Conservation (phyloP, 2,329 filamentous ascomycete genomes). For the Didymosphaeria variabile region DNA sequence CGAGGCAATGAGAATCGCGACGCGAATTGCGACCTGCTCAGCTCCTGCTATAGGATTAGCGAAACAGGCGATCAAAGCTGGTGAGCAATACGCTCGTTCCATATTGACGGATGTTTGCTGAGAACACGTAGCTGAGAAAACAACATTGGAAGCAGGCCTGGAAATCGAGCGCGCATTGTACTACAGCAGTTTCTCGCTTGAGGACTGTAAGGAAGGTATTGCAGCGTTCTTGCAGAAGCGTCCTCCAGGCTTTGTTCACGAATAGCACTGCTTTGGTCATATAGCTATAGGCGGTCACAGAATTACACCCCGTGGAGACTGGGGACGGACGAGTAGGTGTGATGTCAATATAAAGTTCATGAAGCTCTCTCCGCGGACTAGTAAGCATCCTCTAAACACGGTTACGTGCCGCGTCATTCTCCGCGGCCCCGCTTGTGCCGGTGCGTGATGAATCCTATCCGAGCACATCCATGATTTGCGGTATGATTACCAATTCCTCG, state of each 20-base stretch:
- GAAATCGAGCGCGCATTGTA: conserved; percentile 45
- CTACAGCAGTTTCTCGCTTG: conserved; percentile 48
- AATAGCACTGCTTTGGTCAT: background rate
- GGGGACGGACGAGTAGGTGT: background rate
- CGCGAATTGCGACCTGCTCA: conserved; percentile 52
- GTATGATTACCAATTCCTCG: background rate
- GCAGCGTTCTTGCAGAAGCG: conserved; percentile 55
- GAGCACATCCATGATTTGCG: background rate
- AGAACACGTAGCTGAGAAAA: conserved; percentile 50
- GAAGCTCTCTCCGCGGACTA: background rate
- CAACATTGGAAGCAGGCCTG: conserved; percentile 53
- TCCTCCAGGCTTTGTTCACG: conserved; percentile 33
- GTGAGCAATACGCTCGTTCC: conserved; percentile 39
- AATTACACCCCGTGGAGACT: background rate
- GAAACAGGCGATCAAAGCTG: conserved; percentile 56
- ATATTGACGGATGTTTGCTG: background rate
- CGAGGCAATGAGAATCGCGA: conserved; percentile 51
- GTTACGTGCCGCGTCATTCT: background rate
- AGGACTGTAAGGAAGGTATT: conserved; percentile 55
- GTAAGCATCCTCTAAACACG: background rate
- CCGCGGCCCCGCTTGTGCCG: background rate
- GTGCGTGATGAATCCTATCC: background rate
- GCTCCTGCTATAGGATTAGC: conserved; percentile 53
- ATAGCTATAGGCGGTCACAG: background rate
- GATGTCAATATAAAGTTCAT: background rate